A percentile compares a stretch with the other conserved stretches of the same genome.
Evolutionary conservation across 345 rosid species (phyloP).

Genomic region (sweet orange (Citrus sinensis)): DVS_A1.0 CM039165.1:27237001-27237500

Average conservation of each 20-base stretch:
- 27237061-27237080: slow-evolving; percentile 12
- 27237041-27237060: slow-evolving; percentile 35
- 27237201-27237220: slow-evolving; percentile 52
- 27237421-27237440: slow-evolving; percentile 62
- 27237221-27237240: slow-evolving; percentile 66
- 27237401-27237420: slow-evolving; percentile 49
- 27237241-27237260: slow-evolving; percentile 45
- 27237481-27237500: not conserved
- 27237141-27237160: slow-evolving; percentile 47
- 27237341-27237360: slow-evolving; percentile 36
- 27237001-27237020: slow-evolving; percentile 30
- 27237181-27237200: slow-evolving; percentile 64
- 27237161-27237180: slow-evolving; percentile 51
- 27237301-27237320: slow-evolving; percentile 26
- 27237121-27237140: slow-evolving; percentile 51
- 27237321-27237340: slow-evolving; percentile 33
- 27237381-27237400: slow-evolving; percentile 22
- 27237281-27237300: not conserved
- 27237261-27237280: slow-evolving; percentile 28
- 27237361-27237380: slow-evolving; percentile 13
- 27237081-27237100: slow-evolving; percentile 1
- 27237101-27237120: slow-evolving; percentile 16
- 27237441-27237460: slow-evolving; percentile 42
- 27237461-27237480: slow-evolving; percentile 40
- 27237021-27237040: slow-evolving; percentile 38